Evolutionary conservation across 2,329 filamentous ascomycete genomes (phyloP), one percentile per base, ranked within the genome.

Genomic region (Neofusicoccum umdonicola): DNA sequence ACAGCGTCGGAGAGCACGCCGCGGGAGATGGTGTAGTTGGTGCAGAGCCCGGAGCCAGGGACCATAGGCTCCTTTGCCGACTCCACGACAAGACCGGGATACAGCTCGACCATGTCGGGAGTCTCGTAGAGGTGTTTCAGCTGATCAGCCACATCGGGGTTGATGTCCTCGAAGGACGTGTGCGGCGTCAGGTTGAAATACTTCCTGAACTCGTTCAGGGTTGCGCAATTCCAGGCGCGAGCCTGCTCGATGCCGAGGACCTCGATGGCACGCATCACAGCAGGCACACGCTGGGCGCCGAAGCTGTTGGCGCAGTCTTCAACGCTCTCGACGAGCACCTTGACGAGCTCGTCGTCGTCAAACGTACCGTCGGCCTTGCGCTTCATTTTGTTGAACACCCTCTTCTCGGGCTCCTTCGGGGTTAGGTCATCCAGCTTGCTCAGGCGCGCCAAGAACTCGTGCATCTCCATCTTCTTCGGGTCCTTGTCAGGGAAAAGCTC

Each of bases 171-270:
- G 66, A 96, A 96, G 0, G 83, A 90, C 22, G 88, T 86, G 72
- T 96, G 89, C 0, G 86, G 85, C 77, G 90, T 90, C 5, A 96
- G 81, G 1, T 88, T 87, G 70, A 94, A 93, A 78, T 93, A 90
- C 74, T 90, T 88, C 61, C 92, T 85, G 81, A 95, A 96, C 79
- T 95, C 92, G 72, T 96, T 96, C 66, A 96, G 81, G 0, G 89
- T 88, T 0, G 89, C 89, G 8, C 92, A 78, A 66, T 92, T 89
- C 92, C 92, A 96, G 63, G 85, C 84, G 51, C 92, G 84, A 3
- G 89, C 87, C 67, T 93, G 90, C 54, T 91, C 82, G 65, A 96
- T 95, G 48, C 91, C 91, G 6, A 95, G 81, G 41, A 95, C 90
- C 75, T 95, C 91, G 15, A 95, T 85, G 1, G 88, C 87, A 68